Evolutionary conservation across 345 rosid genomes (phyloP).

Genomic region (Jatropha curcas): DNA sequence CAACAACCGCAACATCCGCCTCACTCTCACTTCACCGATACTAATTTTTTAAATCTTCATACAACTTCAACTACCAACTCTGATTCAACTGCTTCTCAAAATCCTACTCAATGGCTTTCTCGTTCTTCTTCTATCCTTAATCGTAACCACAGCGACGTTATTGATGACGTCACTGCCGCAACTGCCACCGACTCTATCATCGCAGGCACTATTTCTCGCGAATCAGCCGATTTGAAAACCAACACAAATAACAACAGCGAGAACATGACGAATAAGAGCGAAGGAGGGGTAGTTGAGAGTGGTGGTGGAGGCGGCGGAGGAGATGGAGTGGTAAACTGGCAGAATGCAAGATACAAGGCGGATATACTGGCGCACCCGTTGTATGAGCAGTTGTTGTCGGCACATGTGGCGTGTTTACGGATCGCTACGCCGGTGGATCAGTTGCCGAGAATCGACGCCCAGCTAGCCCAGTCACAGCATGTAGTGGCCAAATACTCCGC

Average conservation of each 20-base stretch:
- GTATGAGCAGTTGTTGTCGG: conserved; percentile 88
- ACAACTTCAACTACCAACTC: conserved; percentile 46
- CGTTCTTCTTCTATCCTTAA: conserved; percentile 59
- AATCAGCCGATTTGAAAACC: conserved; percentile 47
- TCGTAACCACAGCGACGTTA: conserved; percentile 53
- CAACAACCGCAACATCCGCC: conserved; percentile 41
- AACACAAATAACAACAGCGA: conserved; percentile 24
- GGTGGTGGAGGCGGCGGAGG: conserved; percentile 30
- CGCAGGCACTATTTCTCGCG: conserved; percentile 37
- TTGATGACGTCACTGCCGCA: conserved; percentile 48
- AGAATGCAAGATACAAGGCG: conserved; percentile 80
- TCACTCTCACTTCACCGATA: conserved; percentile 45
- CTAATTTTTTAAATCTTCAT: conserved; percentile 77
- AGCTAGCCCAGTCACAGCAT: conserved; percentile 92
- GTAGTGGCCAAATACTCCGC: conserved; percentile 88
- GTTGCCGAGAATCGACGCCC: conserved; percentile 92
- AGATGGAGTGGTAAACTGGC: conserved; percentile 71
- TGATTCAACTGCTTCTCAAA: conserved; percentile 43
- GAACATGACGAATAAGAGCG: conserved; percentile 41
- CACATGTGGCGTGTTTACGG: conserved; percentile 86
- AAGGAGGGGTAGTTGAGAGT: conserved; percentile 44
- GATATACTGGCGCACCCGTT: conserved; percentile 86
- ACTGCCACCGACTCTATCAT: conserved; percentile 42
- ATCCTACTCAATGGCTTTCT: conserved; percentile 69
- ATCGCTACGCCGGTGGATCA: conserved; percentile 97